Evolutionary conservation across 108 stramenopile species (phyloP).

Genomic region (Chaetoceros muelleri): DNA sequence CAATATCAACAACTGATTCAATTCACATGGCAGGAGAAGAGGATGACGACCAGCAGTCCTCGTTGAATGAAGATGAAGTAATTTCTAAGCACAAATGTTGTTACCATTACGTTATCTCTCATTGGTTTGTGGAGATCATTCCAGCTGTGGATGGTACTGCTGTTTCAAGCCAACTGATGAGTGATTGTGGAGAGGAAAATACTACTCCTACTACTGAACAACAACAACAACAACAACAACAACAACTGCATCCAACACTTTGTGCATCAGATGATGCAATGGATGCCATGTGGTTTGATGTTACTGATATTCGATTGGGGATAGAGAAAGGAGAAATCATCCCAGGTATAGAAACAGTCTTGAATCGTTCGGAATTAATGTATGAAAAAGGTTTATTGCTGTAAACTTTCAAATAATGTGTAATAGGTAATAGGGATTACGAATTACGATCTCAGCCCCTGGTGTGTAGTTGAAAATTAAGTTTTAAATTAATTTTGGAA

Average conservation of each 20-base stretch:
- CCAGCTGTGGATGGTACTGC: no score
- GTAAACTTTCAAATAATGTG: background rate
- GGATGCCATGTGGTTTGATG: slow-evolving; percentile 27
- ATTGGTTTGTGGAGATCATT: slow-evolving; percentile 23
- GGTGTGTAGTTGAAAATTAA: no score
- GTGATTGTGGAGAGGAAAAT: no score
- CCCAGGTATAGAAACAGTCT: slow-evolving; percentile 15
- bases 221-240: no score
- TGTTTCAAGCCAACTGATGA: no score
- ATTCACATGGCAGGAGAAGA: no score
- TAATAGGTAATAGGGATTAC: background rate
- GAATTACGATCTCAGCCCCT: no score
- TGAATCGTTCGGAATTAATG: slow-evolving; percentile 20
- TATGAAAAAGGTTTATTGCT: slow-evolving; percentile 16
- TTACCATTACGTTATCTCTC: slow-evolving; percentile 31
- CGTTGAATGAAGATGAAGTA: background rate
- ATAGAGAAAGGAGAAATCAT: slow-evolving; percentile 15
- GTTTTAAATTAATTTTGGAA: no score
- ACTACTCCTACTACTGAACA: no score
- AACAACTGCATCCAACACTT: slow-evolving; percentile 13
- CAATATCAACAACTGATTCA: slow-evolving; percentile 33
- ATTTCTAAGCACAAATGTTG: no score
- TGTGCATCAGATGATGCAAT: slow-evolving; percentile 30
- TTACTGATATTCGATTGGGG: slow-evolving; percentile 17
- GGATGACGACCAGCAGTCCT: no score